Base-by-base conservation (phyloP, 192 early-diverging fungal genomes). In the Coemansia sp. region DNA sequence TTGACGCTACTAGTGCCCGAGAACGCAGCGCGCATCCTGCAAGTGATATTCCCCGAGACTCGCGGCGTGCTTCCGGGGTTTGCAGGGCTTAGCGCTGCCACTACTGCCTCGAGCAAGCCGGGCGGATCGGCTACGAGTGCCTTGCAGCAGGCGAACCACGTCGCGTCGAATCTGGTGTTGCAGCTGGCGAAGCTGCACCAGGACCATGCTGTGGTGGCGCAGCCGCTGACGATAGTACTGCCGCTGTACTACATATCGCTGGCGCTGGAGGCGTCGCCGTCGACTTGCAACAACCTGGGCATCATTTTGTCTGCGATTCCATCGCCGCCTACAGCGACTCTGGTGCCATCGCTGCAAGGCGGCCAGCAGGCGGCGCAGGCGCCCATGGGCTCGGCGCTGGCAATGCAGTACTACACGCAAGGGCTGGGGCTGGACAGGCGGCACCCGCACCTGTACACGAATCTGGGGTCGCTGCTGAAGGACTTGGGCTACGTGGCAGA, bases 391-490 rank as follows among this genome's bases (percentile, higher is more conserved):
- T 84, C 91, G n/a, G 87, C 87, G 32, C 77, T 95, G 43, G 90
- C 94, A 0, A 84, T 94, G 57, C 85, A 90, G 76, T 96, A 91
- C 84, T 96, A 96, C 72, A 89, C 91, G 64, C 89, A 93, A 62
- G 95, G 95, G 11, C 85, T 96, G 42, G 80, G 81, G 39, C 84
- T 96, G 20, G 94, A 97, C 59, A 84, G 85, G 32, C 82, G 85
- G 32, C 95, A 97, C 63, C 92, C 94, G 43, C 95, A 97, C 67
- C 76, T 97, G 41, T 94, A 93, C 84, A 97, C 95, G n/a, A 97
- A 97, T 68, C 82, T 97, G 27, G 95, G 95, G 3, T 95, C 93
- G 25, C 82, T 95, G 19, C 85, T 96, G 25, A 97, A 97, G 77
- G 95, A 97, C 64, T 87, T 91, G 64, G 95, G 95, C 6, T 89